A percentile compares a stretch with the other conserved stretches of the same genome.
Evolutionary conservation across 140 eudicot species (phyloP).

Genomic region (Flaveria floridana): DNA sequence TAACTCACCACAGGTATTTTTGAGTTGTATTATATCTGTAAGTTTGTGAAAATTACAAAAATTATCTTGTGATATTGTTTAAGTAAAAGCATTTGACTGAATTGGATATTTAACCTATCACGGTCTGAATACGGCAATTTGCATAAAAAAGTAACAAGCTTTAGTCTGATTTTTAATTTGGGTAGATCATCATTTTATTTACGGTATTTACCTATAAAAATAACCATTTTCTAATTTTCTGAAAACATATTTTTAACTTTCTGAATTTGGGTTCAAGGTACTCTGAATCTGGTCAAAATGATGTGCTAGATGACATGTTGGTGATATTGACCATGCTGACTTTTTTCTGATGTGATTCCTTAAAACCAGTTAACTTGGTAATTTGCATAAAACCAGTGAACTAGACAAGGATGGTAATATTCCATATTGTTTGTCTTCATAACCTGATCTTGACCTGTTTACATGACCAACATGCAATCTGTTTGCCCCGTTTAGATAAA

Average conservation of each 20-base stretch:
- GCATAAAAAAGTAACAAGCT: not conserved
- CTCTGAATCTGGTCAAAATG: not conserved
- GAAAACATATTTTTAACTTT: not conserved
- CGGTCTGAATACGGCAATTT: not conserved
- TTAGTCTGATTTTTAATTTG: not conserved
- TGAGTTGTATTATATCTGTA: not conserved
- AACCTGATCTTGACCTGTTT: not conserved
- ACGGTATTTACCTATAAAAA: not conserved
- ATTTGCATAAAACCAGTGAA: not conserved
- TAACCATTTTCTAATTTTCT: not conserved
- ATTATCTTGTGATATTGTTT: not conserved
- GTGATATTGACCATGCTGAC: not conserved
- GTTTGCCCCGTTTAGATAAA: not conserved
- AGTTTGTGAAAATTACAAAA: not conserved
- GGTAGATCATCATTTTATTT: not conserved
- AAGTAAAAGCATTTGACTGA: not conserved
- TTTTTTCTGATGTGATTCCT: not conserved
- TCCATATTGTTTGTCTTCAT: not conserved
- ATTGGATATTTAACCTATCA: slow-evolving; percentile 3
- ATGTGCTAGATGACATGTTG: not conserved
- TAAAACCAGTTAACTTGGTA: not conserved
- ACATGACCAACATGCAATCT: not conserved
- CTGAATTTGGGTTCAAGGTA: not conserved
- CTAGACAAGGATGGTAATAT: not conserved
- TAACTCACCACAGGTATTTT: slow-evolving; percentile 94